Percentiles rank a stretch among this genome's conserved stretches.
Conservation (phyloP, 108 stramenopile species). For the Cyclotella choctawhatcheeana region DNA sequence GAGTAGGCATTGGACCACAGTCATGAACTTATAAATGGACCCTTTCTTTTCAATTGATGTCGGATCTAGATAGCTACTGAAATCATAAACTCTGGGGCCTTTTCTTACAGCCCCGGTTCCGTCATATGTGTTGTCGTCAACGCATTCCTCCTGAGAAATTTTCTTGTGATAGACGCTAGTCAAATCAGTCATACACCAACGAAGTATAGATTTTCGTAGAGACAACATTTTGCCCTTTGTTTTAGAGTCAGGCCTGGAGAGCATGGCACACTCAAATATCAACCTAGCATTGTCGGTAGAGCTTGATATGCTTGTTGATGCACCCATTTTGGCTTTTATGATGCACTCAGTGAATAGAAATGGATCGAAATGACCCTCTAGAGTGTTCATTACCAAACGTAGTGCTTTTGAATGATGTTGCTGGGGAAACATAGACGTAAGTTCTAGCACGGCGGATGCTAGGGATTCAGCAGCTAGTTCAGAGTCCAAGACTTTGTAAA, state of each 20-base stretch:
- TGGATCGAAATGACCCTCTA: constrained; percentile 60
- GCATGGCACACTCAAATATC: constrained; percentile 64
- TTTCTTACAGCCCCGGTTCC: constrained; percentile 25
- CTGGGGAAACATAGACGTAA: constrained; percentile 44
- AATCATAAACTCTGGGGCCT: constrained; percentile 63
- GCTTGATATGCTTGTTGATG: constrained; percentile 28
- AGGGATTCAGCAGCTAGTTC: constrained; percentile 39
- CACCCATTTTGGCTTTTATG: constrained; percentile 34
- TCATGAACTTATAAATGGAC: constrained; percentile 46
- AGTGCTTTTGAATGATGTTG: not conserved
- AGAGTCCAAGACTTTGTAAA: constrained; percentile 48
- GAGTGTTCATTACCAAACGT: constrained; percentile 39
- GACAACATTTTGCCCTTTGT: constrained; percentile 4
- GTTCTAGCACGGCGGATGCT: constrained; percentile 18
- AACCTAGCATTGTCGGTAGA: constrained; percentile 56
- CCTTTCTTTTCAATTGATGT: constrained; percentile 2
- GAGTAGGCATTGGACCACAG: constrained; percentile 54
- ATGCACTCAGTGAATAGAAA: constrained; percentile 54
- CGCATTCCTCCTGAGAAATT: constrained; percentile 18
- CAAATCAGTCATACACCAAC: constrained; percentile 63
- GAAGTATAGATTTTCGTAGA: constrained; percentile 22
- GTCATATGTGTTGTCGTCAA: constrained; percentile 5
- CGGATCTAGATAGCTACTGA: constrained; percentile 55
- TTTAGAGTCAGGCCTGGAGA: constrained; percentile 26
- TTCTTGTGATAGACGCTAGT: constrained; percentile 10